Conservation (phyloP, 2,329 filamentous ascomycete genomes). For the Neodidymelliopsis sp. region DNA sequence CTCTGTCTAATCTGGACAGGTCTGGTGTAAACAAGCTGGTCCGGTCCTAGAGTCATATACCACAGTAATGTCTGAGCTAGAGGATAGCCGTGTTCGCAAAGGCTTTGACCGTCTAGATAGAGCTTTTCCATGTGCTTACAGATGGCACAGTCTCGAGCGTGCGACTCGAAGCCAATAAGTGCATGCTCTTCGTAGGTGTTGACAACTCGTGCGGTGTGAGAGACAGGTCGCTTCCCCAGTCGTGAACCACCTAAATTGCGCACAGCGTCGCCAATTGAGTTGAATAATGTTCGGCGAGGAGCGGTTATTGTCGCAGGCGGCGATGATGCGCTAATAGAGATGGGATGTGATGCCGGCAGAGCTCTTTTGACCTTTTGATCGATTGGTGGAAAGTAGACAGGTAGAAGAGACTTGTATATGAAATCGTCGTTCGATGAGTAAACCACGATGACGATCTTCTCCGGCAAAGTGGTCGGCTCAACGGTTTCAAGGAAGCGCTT, state of each 20-base stretch:
- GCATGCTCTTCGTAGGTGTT: slow-evolving; percentile 28
- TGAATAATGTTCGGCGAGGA: slow-evolving; percentile 25
- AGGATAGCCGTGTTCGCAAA: slow-evolving; percentile 34
- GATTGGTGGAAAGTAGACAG: slow-evolving; percentile 41
- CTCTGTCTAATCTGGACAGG: slow-evolving; percentile 17
- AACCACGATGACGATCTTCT: slow-evolving; percentile 43
- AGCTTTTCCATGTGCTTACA: slow-evolving; percentile 31
- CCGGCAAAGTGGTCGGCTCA: slow-evolving; percentile 26
- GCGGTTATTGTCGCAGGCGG: slow-evolving; percentile 3
- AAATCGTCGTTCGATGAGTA: slow-evolving; percentile 41
- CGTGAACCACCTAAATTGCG: slow-evolving; percentile 30
- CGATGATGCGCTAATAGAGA: background rate
- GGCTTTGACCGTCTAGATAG: slow-evolving; percentile 25
- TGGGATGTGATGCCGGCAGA: slow-evolving; percentile 4
- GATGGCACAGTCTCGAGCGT: slow-evolving; percentile 31
- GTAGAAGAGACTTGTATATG: slow-evolving; percentile 42
- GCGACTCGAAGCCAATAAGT: slow-evolving; percentile 36
- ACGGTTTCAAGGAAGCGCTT: slow-evolving; percentile 39
- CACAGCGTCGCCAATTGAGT: slow-evolving; percentile 31
- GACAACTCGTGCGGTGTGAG: slow-evolving; percentile 23
- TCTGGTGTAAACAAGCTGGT: slow-evolving; percentile 31
- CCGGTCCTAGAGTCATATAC: slow-evolving; percentile 32
- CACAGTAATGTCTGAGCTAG: slow-evolving; percentile 29
- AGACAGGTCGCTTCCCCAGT: slow-evolving; percentile 11
- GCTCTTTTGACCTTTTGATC: slow-evolving; percentile 23